Conservation (phyloP, 2,329 filamentous ascomycete species). For the Ceratocystiopsis minuta region DNA sequence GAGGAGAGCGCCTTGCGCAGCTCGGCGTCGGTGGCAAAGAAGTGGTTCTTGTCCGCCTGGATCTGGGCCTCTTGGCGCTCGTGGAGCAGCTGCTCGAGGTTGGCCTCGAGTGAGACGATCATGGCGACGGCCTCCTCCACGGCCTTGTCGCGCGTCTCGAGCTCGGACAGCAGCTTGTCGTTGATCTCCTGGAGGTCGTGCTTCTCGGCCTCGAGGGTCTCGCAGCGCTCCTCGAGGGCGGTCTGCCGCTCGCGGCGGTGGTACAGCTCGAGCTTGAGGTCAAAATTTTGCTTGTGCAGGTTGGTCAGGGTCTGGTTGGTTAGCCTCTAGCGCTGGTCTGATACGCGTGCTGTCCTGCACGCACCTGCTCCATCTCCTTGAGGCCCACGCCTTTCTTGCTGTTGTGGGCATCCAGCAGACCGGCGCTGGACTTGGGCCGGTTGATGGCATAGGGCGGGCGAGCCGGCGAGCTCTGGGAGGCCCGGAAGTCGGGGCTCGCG, state of each 20-base stretch:
- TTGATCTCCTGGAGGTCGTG: conserved; percentile 42
- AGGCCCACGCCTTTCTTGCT: conserved; percentile 39
- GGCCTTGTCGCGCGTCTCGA: conserved; percentile 52
- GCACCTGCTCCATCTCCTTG: conserved; percentile 50
- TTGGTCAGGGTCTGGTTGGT: conserved; percentile 40
- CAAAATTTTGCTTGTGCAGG: conserved; percentile 60
- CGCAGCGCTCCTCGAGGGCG: conserved; percentile 25
- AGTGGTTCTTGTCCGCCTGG: conserved; percentile 23
- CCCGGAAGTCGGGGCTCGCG: conserved; percentile 20
- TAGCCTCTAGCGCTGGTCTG: too few relatives aligned
- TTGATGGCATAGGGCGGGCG: conserved; percentile 18
- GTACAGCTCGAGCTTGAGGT: conserved; percentile 55
- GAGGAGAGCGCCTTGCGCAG: conserved; percentile 9
- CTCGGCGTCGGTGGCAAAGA: conserved; percentile 15
- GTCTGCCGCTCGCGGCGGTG: conserved; percentile 48
- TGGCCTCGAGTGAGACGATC: conserved; percentile 47
- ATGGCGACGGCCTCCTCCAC: conserved; percentile 52
- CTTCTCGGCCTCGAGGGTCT: conserved; percentile 36
- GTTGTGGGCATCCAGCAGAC: conserved; percentile 20
- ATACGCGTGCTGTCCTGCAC: conserved; percentile 4
- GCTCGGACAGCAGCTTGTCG: conserved; percentile 36
- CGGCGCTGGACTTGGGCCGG: conserved; percentile 26
- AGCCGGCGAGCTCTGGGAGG: conserved; percentile 21
- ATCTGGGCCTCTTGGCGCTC: conserved; percentile 34
- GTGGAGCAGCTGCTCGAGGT: conserved; percentile 32